Conservation (phyloP, 2,329 filamentous ascomycete genomes). For the Dothistroma septosporum region DNA sequence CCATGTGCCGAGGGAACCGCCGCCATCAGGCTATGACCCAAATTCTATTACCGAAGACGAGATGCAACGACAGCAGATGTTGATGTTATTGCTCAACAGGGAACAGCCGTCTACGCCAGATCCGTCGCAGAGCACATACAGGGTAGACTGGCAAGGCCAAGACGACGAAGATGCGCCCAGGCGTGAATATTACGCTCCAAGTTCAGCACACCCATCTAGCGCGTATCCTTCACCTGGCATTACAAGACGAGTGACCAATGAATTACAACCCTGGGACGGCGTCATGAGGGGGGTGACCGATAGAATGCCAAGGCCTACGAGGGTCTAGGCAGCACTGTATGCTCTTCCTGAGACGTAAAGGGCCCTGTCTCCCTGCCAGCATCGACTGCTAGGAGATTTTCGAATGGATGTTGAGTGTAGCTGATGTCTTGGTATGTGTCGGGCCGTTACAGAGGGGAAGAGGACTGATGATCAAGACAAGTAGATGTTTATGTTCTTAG, state of each 20-base stretch:
- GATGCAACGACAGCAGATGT: slow-evolving; percentile 49
- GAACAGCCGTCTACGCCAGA: slow-evolving; percentile 31
- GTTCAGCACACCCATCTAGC: slow-evolving; percentile 15
- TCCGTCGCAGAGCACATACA: slow-evolving; percentile 40
- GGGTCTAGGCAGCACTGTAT: slow-evolving; percentile 6
- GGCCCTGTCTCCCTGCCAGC: too few species aligned
- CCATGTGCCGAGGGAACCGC: slow-evolving; percentile 21
- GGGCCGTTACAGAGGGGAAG: too few species aligned
- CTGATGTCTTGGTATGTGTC: too few species aligned
- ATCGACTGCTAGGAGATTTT: too few species aligned
- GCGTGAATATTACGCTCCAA: slow-evolving; percentile 29
- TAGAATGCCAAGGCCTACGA: slow-evolving; percentile 13
- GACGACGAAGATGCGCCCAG: slow-evolving; percentile 28
- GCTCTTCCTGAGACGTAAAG: too few species aligned
- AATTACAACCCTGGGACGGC: slow-evolving; percentile 32
- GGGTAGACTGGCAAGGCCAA: slow-evolving; percentile 37
- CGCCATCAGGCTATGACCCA: slow-evolving; percentile 28
- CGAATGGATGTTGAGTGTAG: slow-evolving; percentile 18
- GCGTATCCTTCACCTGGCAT: slow-evolving; percentile 20
- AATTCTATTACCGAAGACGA: slow-evolving; percentile 46
- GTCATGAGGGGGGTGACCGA: slow-evolving; percentile 24
- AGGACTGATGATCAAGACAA: too few species aligned
- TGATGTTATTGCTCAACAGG: slow-evolving; percentile 40
- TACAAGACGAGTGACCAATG: slow-evolving; percentile 19
- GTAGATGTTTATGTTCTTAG: too few species aligned